These are phyloP conservation scores for Globisporangium takayamanum DNA, from an alignment of 352 stramenopile genomes.

Conservation along the genomic window DNA sequence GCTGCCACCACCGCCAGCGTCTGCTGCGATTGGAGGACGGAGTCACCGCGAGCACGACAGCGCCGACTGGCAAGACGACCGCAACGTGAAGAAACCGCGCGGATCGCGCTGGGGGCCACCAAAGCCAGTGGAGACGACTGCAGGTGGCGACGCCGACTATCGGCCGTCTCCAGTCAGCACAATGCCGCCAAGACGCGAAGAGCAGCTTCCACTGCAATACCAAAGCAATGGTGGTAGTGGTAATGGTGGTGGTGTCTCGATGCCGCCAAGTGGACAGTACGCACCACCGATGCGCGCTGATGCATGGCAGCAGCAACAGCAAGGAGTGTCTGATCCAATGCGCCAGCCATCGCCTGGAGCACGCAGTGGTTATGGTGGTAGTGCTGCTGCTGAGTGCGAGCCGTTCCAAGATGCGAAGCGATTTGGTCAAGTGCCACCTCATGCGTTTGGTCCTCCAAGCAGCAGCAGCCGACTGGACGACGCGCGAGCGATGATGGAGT, in stretches of 20 bases:
- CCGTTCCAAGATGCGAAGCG: constrained; percentile 12
- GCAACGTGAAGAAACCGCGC: constrained; percentile 52
- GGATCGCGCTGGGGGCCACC: constrained; percentile 66
- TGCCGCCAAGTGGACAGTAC: background rate
- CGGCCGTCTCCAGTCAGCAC: constrained; percentile 50
- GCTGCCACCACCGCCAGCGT: constrained; percentile 11
- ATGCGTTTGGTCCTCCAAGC: background rate
- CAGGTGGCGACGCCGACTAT: constrained; percentile 20
- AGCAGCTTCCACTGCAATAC: background rate
- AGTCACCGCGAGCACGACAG: constrained; percentile 19
- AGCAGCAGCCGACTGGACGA: background rate
- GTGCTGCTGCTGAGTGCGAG: constrained; percentile 8
- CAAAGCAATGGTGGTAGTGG: background rate
- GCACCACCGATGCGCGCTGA: constrained; percentile 4
- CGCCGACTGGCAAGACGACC: constrained; percentile 29
- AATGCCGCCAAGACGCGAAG: constrained; percentile 6
- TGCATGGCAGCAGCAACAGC: background rate
- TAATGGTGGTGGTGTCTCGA: background rate
- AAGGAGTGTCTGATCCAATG: background rate
- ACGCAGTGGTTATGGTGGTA: constrained; percentile 2
- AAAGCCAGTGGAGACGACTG: constrained; percentile 16
- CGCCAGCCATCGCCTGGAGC: constrained; percentile 1
- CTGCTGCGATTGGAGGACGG: constrained; percentile 13
- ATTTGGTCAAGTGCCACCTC: constrained; percentile 4
- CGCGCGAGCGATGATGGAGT: background rate